These are phyloP conservation scores for Filobasidium floriforme DNA, from an alignment of 768 basidiomycete species.

Conservation along the genomic window DNA sequence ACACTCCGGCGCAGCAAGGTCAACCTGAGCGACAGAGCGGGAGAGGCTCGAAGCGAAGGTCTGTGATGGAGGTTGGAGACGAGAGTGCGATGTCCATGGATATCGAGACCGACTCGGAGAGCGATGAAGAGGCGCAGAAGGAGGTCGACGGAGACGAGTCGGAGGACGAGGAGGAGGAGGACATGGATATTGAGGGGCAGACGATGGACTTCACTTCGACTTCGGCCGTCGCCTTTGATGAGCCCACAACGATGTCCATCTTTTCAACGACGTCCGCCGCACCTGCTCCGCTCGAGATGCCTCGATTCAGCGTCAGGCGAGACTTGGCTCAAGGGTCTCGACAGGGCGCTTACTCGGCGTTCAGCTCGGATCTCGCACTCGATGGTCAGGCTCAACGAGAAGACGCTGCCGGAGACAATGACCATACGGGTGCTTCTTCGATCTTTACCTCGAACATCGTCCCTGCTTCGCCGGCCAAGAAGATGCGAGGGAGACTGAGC, in stretches of 20 bases:
- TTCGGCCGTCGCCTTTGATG: background rate
- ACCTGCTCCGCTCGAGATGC: background rate
- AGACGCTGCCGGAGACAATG: no score
- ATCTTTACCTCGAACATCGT: background rate
- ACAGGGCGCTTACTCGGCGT: background rate
- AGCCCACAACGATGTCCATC: background rate
- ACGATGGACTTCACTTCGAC: conserved; percentile 6
- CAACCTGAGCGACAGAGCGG: conserved; percentile 14
- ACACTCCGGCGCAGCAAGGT: conserved; percentile 12
- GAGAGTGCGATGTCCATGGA: conserved; percentile 38
- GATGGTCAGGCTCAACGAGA: background rate
- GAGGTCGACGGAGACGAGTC: conserved; percentile 3
- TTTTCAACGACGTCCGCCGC: background rate
- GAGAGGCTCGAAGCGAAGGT: background rate
- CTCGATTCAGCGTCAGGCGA: background rate
- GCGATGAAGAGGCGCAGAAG: background rate
- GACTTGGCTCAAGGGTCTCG: background rate
- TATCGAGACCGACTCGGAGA: conserved; percentile 33
- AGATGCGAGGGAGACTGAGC: background rate
- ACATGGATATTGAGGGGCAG: conserved; percentile 1
- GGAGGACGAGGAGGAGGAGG: conserved; percentile 21
- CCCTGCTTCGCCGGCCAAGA: background rate
- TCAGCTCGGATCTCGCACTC: background rate
- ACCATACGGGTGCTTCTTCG: background rate
- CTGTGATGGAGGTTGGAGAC: conserved; percentile 23